Conservation (phyloP, 2,329 filamentous ascomycete genomes). For the Cladosporium sp. region DNA sequence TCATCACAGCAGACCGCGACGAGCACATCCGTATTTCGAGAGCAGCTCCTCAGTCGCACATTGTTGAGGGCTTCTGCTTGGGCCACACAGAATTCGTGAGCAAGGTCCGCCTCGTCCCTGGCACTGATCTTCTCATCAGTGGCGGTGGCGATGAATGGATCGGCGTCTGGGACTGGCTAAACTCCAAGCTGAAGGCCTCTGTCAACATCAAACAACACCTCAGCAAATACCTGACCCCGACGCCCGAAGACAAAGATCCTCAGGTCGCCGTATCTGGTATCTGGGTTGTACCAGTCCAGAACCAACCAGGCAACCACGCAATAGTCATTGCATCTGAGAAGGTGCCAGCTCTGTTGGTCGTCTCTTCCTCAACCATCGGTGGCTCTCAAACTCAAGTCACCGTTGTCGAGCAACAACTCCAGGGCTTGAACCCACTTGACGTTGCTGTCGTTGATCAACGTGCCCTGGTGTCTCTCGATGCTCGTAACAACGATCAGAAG, state of each 20-base stretch:
- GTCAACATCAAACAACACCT: constrained; percentile 48
- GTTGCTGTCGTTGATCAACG: constrained; percentile 22
- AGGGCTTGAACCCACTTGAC: constrained; percentile 24
- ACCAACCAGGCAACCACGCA: constrained; percentile 11
- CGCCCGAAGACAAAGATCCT: constrained; percentile 15
- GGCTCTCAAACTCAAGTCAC: constrained; percentile 1
- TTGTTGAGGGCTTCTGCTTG: constrained; percentile 88
- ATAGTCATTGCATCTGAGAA: constrained; percentile 49
- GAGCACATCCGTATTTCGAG: constrained; percentile 88
- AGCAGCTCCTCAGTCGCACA: constrained; percentile 76
- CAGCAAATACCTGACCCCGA: constrained; percentile 10
- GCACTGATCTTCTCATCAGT: constrained; percentile 70
- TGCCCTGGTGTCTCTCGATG: constrained; percentile 28
- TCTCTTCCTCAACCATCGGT: constrained; percentile 12
- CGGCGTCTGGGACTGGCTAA: constrained; percentile 79
- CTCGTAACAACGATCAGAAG: constrained; percentile 10
- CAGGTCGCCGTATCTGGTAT: constrained; percentile 54
- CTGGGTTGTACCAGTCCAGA: constrained; percentile 41
- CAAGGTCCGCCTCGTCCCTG: constrained; percentile 66
- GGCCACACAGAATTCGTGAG: constrained; percentile 86
- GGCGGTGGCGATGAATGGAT: constrained; percentile 83
- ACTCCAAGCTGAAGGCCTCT: constrained; percentile 56
- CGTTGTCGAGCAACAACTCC: constrained; percentile 7
- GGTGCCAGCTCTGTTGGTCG: constrained; percentile 63
- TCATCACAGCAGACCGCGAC: constrained; percentile 69